phyloP scores from a whole-genome alignment of 2,329 filamentous ascomycete genomes.

The Penicillium sp. region DNA sequence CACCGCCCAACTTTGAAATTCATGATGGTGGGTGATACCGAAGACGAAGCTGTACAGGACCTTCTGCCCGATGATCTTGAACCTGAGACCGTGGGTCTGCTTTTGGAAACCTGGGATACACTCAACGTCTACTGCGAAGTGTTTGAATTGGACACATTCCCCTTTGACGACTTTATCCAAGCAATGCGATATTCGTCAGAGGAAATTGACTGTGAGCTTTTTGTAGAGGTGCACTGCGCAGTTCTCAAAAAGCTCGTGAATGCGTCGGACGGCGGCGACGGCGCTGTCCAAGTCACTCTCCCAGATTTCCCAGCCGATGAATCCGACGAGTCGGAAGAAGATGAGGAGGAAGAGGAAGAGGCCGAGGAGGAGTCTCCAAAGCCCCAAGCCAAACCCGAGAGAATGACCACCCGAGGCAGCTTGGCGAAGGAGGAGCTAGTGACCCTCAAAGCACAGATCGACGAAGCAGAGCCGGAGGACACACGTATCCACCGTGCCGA shows the following conservation, averaged over 20 bases:
- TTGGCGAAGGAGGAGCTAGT: conserved; percentile 79
- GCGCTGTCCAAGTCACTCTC: conserved; percentile 75
- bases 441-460: conserved; percentile 63
- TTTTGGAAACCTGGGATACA: conserved; percentile 94
- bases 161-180: conserved; percentile 93
- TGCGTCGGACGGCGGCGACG: conserved; percentile 68
- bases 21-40: conserved; percentile 66
- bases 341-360: conserved; percentile 51
- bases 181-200: conserved; percentile 77
- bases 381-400: conserved; percentile 71
- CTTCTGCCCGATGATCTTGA: conserved; percentile 57
- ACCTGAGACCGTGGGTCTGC: conserved; percentile 80
- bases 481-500: conserved; percentile 58
- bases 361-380: conserved; percentile 44
- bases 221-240: conserved; percentile 89
- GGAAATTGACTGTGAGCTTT: conserved; percentile 76
- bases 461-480: conserved; percentile 49
- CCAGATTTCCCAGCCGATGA: conserved; percentile 74
- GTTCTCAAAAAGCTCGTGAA: conserved; percentile 84
- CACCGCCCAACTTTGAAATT: conserved; percentile 77
- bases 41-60: conserved; percentile 51
- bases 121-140: conserved; percentile 98
- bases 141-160: conserved; percentile 93
- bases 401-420: conserved; percentile 81
- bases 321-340: conserved; percentile 65